Percentiles rank a stretch among this genome's conserved stretches.
These are phyloP conservation scores for Phyllosticta citribraziliensis DNA, from an alignment of 2,329 filamentous ascomycete genomes.

Conservation along the genomic window DNA sequence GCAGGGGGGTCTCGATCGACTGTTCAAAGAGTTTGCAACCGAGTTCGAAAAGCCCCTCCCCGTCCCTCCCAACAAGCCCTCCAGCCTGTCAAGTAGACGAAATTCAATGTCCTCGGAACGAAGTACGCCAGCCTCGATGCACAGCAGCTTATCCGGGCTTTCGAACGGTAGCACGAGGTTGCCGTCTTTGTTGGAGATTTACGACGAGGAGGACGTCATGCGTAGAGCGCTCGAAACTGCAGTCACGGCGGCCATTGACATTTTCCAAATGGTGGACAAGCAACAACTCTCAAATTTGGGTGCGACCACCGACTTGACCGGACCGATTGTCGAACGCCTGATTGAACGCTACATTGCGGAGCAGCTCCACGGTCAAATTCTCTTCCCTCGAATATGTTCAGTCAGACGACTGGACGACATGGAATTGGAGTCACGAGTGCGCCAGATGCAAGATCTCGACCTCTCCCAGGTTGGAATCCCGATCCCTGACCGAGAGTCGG, in stretches of 20 bases:
- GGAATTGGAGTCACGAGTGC: constrained; percentile 80
- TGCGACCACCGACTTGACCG: constrained; percentile 86
- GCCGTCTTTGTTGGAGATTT: constrained; percentile 49
- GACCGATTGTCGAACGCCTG: constrained; percentile 80
- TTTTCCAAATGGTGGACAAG: constrained; percentile 93
- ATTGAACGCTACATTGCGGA: constrained; percentile 94
- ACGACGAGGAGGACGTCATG: constrained; percentile 89
- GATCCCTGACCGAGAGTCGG: constrained; percentile 66
- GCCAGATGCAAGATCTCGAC: constrained; percentile 88
- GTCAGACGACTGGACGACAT: constrained; percentile 74
- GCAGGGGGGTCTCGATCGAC: constrained; percentile 78
- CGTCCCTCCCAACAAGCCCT: constrained; percentile 41
- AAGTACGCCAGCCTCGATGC: constrained; percentile 26
- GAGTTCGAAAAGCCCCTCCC: constrained; percentile 80
- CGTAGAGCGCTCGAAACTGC: constrained; percentile 81
- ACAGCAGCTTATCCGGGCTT: constrained; percentile 26
- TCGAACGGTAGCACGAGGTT: constrained; percentile 23
- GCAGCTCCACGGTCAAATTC: constrained; percentile 72
- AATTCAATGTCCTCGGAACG: constrained; percentile 27
- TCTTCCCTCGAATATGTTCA: constrained; percentile 74
- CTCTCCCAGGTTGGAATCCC: constrained; percentile 87
- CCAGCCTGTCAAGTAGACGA: constrained; percentile 24
- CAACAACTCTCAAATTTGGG: constrained; percentile 86
- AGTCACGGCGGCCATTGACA: constrained; percentile 84
- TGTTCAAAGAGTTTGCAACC: constrained; percentile 81